Percentiles rank a stretch among this genome's conserved stretches.
Conservation (phyloP, 768 basidiomycete genomes). For the Bullera alba region DNA sequence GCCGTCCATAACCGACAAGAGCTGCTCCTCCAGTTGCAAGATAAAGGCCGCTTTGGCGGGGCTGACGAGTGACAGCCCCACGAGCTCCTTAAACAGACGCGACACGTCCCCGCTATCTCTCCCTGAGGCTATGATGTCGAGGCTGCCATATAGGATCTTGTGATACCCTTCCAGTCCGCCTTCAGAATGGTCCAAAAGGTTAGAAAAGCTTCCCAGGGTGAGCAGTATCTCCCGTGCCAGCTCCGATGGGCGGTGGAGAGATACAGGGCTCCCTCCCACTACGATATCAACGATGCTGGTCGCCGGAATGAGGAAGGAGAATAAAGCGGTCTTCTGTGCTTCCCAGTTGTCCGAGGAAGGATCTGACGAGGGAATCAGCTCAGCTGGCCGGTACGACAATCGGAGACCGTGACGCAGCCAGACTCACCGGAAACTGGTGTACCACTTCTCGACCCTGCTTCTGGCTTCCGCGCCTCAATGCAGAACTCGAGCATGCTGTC, state of each 20-base stretch:
- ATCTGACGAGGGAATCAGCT: too few species aligned
- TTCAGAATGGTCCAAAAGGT: slow-evolving; percentile 3
- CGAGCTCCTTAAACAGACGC: background rate
- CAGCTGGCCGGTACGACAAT: too few species aligned
- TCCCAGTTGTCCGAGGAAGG: background rate
- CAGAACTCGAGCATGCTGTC: slow-evolving; percentile 9
- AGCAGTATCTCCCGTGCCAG: slow-evolving; percentile 7
- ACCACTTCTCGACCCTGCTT: background rate
- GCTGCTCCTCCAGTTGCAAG: slow-evolving; percentile 12
- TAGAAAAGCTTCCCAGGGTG: slow-evolving; percentile 10
- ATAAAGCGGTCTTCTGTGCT: slow-evolving; percentile 5
- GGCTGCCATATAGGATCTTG: slow-evolving; percentile 13
- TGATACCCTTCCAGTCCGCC: slow-evolving; percentile 21
- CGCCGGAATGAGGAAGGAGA: slow-evolving; percentile 14
- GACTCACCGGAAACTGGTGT: background rate
- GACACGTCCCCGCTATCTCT: background rate
- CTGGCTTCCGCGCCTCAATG: background rate
- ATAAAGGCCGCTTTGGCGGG: slow-evolving; percentile 4
- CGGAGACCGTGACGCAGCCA: background rate
- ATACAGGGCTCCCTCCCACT: background rate
- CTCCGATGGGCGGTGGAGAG: background rate
- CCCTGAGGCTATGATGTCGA: background rate
- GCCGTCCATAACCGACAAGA: slow-evolving; percentile 10
- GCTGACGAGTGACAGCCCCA: too few species aligned
- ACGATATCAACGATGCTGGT: slow-evolving; percentile 12